Base-by-base conservation (phyloP, 371 early-diverging fungal genomes). In the Paramicrosporidium saccamoebae region DNA sequence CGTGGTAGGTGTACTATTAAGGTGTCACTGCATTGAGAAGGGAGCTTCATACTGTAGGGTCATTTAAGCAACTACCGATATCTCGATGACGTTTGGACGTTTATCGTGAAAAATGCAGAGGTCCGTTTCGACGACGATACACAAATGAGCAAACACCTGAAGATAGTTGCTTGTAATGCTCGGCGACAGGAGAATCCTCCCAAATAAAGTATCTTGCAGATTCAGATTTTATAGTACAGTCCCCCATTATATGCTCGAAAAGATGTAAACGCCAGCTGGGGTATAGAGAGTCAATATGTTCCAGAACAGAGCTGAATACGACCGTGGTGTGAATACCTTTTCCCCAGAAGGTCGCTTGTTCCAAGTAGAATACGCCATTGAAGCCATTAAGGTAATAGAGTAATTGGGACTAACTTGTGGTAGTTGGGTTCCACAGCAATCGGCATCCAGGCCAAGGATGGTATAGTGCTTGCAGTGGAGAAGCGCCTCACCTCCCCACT, bases 291-390 rank as follows among this genome's bases (percentile, higher is more conserved):
- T n/a, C 21, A 27, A 11, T 12, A 64, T 64, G 64, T 61, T 62
- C 43, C 42, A 57, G 26, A 62, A 63, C 30, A 60, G 74, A 29
- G 64, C 73, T 29, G 86, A 88, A 50, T 88, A 88, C 51, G 90
- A 88, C 50, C 68, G 88, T 33, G 94, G 94, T 24, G 94, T 90
- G 31, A 90, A 86, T 48, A 92, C 92, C 20, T 92, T 92, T 48
- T 81, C 81, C 17, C 94, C 94, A 24, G 94, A 94, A 48, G 94
- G 94, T 25, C 77, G 92, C 33, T 56, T 90, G 26, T 90, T 88
- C 61, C 94, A 94, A 43, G 94, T 94, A 27, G 92, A 94, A 51
- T 94, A 94, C 41, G 94, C 92, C 27, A 74, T 88, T 34, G 92
- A 92, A 42, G 90, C 94, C 27, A 88, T 92, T 53, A 90, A 92